Evolutionary conservation across 352 stramenopile species (phyloP).

Genomic region (Phytophthora constricta): DNA sequence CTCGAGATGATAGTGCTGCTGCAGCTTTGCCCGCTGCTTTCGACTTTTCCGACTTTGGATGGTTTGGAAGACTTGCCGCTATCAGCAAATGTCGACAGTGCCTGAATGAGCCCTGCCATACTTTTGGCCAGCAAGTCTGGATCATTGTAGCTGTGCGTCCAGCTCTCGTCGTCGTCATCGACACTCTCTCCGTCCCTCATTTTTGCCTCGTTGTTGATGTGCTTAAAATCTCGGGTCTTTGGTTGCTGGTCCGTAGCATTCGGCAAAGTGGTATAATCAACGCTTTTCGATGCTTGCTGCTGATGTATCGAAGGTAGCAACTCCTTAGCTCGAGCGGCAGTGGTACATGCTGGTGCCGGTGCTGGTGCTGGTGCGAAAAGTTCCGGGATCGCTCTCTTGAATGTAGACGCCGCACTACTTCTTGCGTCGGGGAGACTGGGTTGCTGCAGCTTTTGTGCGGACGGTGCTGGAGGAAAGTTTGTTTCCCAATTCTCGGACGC

Average conservation of each 20-base stretch:
- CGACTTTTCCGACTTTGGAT: constrained; percentile 11
- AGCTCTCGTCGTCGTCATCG: constrained; percentile 20
- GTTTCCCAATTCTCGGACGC: constrained; percentile 24
- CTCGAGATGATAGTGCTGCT: background rate
- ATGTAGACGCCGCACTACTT: constrained; percentile 1
- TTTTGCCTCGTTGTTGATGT: background rate
- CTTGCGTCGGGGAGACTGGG: background rate
- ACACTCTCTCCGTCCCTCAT: background rate
- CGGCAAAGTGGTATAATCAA: no score
- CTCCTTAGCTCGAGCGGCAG: background rate
- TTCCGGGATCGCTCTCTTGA: constrained; percentile 5
- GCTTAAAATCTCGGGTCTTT: background rate
- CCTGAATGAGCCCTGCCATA: constrained; percentile 33
- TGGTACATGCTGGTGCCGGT: background rate
- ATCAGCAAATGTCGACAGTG: constrained; percentile 30
- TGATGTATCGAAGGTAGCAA: constrained; percentile 12
- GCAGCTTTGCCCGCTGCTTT: constrained; percentile 17
- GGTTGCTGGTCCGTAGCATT: background rate
- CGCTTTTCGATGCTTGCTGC: background rate
- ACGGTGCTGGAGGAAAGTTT: constrained; percentile 20
- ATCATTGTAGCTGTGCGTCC: constrained; percentile 24
- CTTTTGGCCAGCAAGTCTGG: constrained; percentile 25
- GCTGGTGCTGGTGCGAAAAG: no score
- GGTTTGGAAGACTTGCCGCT: constrained; percentile 6
- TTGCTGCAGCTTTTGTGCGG: constrained; percentile 1